Conservation (phyloP, 2,329 filamentous ascomycete genomes). For the Domatiomyces globalis region DNA sequence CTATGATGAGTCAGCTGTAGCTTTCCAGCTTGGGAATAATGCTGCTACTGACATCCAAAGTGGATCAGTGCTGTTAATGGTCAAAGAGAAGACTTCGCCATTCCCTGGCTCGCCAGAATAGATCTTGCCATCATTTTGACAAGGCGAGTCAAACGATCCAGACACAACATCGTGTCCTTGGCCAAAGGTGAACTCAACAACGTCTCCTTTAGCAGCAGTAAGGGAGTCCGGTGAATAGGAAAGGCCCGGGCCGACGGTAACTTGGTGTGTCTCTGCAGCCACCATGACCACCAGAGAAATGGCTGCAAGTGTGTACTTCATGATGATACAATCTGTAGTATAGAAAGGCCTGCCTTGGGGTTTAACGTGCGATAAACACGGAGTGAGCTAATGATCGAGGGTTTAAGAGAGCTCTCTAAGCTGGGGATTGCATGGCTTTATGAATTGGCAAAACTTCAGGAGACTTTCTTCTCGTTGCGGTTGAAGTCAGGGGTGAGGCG, state of each 20-base stretch:
- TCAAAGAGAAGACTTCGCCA: constrained; percentile 30
- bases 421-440: not conserved
- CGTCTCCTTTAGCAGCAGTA: constrained; percentile 33
- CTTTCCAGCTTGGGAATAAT: not conserved
- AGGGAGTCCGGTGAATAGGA: constrained; percentile 33
- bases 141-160: constrained; percentile 37
- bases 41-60: constrained; percentile 27
- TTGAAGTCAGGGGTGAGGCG: too few species aligned
- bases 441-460: not conserved
- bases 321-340: not conserved
- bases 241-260: constrained; percentile 21
- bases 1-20: not conserved
- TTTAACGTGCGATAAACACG: not conserved
- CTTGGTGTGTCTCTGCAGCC: constrained; percentile 7
- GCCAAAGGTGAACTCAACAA: constrained; percentile 41
- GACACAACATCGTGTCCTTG: constrained; percentile 39
- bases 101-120: constrained; percentile 30
- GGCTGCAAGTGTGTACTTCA: constrained; percentile 1
- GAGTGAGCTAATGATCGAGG: not conserved
- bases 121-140: constrained; percentile 29
- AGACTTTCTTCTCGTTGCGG: not conserved
- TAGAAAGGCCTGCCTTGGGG: not conserved
- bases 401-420: not conserved
- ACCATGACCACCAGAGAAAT: constrained; percentile 2
- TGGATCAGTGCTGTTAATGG: constrained; percentile 30